These are phyloP conservation scores for Achlya hypogyna DNA, from an alignment of 352 stramenopile species.

Conservation along the genomic window DNA sequence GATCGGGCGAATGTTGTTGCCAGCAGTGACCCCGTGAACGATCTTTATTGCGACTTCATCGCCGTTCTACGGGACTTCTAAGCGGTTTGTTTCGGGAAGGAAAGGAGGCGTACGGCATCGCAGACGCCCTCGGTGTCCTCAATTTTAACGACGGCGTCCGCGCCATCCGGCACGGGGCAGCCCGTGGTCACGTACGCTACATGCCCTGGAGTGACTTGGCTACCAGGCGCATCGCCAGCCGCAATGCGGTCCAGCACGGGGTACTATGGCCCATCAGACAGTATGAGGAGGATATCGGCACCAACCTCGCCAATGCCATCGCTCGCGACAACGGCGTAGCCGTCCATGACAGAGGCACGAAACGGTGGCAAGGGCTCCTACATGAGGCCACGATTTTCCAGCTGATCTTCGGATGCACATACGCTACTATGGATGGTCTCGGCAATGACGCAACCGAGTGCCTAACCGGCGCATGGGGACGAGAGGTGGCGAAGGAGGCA, in stretches of 20 bases:
- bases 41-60: constrained; percentile 55
- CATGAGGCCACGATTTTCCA: constrained; percentile 28
- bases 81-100: neutral
- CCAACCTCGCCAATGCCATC: constrained; percentile 59
- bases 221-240: constrained; percentile 43
- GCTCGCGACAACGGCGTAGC: constrained; percentile 89
- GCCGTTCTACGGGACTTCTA: neutral
- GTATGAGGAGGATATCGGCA: neutral
- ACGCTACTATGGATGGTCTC: constrained; percentile 42
- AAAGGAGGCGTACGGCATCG: constrained; percentile 16
- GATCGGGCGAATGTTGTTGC: constrained; percentile 75
- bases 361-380: constrained; percentile 90
- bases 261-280: constrained; percentile 34
- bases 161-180: constrained; percentile 79
- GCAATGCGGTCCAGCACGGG: constrained; percentile 56
- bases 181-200: constrained; percentile 94
- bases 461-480: neutral
- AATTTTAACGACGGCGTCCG: constrained; percentile 91
- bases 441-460: constrained; percentile 44
- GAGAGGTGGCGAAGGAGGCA: neutral
- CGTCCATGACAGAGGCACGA: constrained; percentile 97
- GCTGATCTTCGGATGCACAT: neutral
- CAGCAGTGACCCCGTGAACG: constrained; percentile 39
- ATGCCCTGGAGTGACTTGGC: constrained; percentile 33
- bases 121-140: constrained; percentile 80